Evolutionary conservation across 306 rosid species (phyloP).

Genomic region (Inga leiocalycina): DNA sequence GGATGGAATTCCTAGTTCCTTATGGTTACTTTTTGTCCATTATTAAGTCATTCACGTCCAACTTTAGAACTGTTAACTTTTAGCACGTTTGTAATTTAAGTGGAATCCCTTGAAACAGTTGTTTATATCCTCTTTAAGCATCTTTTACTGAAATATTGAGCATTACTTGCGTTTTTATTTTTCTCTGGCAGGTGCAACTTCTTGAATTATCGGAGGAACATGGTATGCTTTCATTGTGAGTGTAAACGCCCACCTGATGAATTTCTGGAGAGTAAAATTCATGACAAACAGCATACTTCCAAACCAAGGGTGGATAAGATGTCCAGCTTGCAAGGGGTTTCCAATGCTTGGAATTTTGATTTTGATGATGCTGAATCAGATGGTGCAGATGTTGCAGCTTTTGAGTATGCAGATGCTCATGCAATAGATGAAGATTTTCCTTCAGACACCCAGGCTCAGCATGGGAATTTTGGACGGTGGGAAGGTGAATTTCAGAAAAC

Average conservation of each 20-base stretch:
- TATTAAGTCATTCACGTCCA: not conserved
- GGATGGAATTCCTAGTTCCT: not conserved
- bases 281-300: conserved; percentile 53
- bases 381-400: conserved; percentile 97
- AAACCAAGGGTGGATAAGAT: conserved; percentile 55
- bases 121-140: not conserved
- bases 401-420: conserved; percentile 87
- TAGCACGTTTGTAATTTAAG: not conserved
- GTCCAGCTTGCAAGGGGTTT: conserved; percentile 58
- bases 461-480: conserved; percentile 46
- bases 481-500: conserved; percentile 50
- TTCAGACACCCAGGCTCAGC: conserved; percentile 46
- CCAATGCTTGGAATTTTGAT: conserved; percentile 97
- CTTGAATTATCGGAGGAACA: conserved; percentile 90
- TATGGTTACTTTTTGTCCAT: not conserved
- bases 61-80: not conserved
- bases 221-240: conserved; percentile 93
- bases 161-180: conserved; percentile 14
- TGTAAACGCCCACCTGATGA: conserved; percentile 95
- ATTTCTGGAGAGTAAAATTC: conserved; percentile 65
- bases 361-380: conserved; percentile 97
- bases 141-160: conserved; percentile 30
- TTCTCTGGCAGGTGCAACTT: conserved; percentile 89
- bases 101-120: not conserved
- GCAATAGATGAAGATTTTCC: conserved; percentile 50